Evolutionary conservation across 2,329 filamentous ascomycete genomes (phyloP).

Genomic region (Gnomoniopsis smithogilvyi): DNA sequence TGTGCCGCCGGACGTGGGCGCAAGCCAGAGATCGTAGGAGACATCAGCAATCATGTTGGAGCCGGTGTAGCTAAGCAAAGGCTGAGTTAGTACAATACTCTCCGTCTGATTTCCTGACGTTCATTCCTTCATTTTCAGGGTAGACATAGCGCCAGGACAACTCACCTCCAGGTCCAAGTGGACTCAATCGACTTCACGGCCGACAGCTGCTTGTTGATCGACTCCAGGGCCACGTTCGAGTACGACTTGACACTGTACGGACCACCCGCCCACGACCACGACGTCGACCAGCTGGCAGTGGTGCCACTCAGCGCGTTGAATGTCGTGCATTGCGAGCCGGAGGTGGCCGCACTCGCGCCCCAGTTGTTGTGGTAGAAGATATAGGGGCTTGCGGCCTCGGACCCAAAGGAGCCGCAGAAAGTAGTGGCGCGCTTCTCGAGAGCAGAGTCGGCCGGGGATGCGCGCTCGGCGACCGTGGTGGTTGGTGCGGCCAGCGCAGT

Average conservation of each 20-base stretch:
- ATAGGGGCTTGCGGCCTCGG: conserved; percentile 28
- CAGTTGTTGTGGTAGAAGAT: conserved; percentile 53
- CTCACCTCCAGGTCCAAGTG: conserved; percentile 36
- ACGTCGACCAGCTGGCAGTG: conserved; percentile 39
- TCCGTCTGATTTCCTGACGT: background rate
- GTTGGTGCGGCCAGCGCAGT: conserved; percentile 2
- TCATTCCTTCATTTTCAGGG: background rate
- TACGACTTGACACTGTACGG: conserved; percentile 41
- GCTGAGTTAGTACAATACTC: background rate
- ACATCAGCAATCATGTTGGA: conserved; percentile 48
- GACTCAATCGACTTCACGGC: conserved; percentile 33
- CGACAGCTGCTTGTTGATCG: conserved; percentile 30
- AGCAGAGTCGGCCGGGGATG: conserved; percentile 6
- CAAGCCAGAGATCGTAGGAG: conserved; percentile 60
- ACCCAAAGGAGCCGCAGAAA: conserved; percentile 4
- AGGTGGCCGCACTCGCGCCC: conserved; percentile 35
- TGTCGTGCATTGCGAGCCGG: conserved; percentile 40
- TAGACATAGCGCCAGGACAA: background rate
- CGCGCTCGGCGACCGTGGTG: background rate
- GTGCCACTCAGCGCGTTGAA: conserved; percentile 32
- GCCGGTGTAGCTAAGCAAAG: conserved; percentile 30
- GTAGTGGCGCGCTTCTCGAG: conserved; percentile 10
- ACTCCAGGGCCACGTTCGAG: conserved; percentile 38
- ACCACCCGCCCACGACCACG: conserved; percentile 41
- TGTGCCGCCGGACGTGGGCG: conserved; percentile 36